These are phyloP conservation scores for Acacia crassicarpa DNA, from an alignment of 306 rosid species.

Conservation along the genomic window DNA sequence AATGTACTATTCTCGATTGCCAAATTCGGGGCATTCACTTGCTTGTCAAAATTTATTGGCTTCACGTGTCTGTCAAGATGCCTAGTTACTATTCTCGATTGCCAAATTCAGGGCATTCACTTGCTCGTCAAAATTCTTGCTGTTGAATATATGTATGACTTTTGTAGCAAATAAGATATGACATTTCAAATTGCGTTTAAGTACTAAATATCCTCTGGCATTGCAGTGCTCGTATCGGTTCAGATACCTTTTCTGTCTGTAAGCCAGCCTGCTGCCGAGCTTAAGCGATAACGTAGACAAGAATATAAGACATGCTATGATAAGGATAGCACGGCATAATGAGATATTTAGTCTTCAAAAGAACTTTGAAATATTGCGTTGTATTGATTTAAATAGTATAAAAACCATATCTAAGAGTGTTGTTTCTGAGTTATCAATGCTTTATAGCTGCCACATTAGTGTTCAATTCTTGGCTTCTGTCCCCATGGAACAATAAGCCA, in stretches of 20 bases:
- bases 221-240: background rate
- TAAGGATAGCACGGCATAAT: background rate
- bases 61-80: slow-evolving; percentile 35
- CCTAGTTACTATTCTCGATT: background rate
- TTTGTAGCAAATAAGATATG: background rate
- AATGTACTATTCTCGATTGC: background rate
- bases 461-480: background rate
- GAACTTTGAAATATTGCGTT: background rate
- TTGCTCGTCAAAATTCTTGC: background rate
- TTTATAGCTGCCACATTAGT: background rate
- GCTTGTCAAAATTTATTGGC: slow-evolving; percentile 8
- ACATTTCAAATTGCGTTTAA: background rate
- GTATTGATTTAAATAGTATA: background rate
- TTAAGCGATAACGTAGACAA: background rate
- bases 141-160: background rate
- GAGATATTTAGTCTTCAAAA: background rate
- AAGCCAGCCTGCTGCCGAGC: background rate
- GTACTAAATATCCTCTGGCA: background rate
- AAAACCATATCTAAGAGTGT: background rate
- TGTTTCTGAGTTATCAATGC: background rate
- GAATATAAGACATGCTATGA: background rate
- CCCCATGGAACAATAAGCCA: background rate
- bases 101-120: background rate
- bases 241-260: background rate
- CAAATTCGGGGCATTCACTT: background rate